Evolutionary conservation across 2,329 filamentous ascomycete genomes (phyloP), one percentile per base, ranked within the genome.

Genomic region (Sphaceloma murrayae): DNA sequence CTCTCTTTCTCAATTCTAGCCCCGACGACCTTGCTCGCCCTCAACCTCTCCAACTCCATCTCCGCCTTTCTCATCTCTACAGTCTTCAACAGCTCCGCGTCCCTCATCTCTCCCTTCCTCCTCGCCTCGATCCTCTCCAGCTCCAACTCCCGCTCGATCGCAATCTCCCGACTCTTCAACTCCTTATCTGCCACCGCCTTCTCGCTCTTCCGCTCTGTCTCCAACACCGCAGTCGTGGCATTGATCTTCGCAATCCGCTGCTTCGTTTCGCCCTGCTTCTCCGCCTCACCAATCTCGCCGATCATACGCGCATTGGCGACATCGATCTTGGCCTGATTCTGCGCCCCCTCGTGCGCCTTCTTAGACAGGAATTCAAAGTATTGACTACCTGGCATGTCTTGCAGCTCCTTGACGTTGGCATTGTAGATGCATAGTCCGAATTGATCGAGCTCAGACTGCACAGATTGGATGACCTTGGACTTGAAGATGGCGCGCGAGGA

Each of bases 211-310:
- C 85, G 79, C 58, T 89, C 79, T 0, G 85, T 91, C 67, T 89
- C 86, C 49, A 85, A 74, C 1, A 91, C 83, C 1, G 85, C 84
- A 1, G 85, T 93, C 54, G 85, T 79, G 52, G 85, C 85, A 61
- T 88, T 77, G 65, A 93, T 93, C 68, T 87, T 89, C 54, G 85
- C 84, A 31, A 93, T 83, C 57, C 88, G 82, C 45, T 87, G 83
- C 59, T 91, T 86, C 50, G 87, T 82, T 55, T 84, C 74, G 51
- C 85, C 85, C 56, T 79, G 76, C 56, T 84, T 82, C 59, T 86
- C 72, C 17, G 85, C 79, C 62, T 91, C 85, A 47, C 82, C 82
- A 10, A 86, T 80, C 53, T 80, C 81, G 56, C 82, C 82, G 40
- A 72, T 70, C 54, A 76, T 77, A 10, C 70, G 63, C 38, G 74